phyloP scores from a whole-genome alignment of 2,329 filamentous ascomycete species.

The Cadophora luteo-olivacea region DNA sequence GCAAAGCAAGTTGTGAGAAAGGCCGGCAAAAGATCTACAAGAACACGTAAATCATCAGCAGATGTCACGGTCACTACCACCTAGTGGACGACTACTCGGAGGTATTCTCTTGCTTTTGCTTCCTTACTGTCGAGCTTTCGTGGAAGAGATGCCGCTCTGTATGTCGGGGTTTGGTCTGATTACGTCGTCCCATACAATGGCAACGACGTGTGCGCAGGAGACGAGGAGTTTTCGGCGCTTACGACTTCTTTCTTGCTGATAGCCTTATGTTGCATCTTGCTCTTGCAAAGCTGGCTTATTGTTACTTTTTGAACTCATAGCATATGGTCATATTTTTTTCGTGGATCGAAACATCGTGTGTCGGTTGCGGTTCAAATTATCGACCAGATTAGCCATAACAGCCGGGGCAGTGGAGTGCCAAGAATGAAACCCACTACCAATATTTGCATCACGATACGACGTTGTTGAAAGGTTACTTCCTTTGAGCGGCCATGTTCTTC shows the following conservation, averaged over 20 bases:
- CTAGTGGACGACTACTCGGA: not conserved
- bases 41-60: not conserved
- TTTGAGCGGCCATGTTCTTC: constrained; percentile 4
- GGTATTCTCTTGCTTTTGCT: not conserved
- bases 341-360: not conserved
- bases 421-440: not conserved
- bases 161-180: not conserved
- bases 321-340: not conserved
- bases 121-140: not conserved
- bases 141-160: not conserved
- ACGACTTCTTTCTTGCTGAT: not conserved
- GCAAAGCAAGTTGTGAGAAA: not conserved
- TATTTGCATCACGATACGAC: not conserved
- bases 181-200: not conserved
- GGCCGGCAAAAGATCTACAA: not conserved
- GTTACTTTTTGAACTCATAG: not conserved
- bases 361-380: not conserved
- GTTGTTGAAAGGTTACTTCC: not conserved
- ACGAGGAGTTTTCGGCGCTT: not conserved
- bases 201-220: not conserved
- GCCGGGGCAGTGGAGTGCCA: not conserved
- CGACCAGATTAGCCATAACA: not conserved
- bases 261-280: not conserved
- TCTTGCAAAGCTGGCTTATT: not conserved
- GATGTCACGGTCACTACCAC: not conserved